Conservation (phyloP, 495 filamentous ascomycete genomes). For the Hypoxylon lienhwacheense region DNA sequence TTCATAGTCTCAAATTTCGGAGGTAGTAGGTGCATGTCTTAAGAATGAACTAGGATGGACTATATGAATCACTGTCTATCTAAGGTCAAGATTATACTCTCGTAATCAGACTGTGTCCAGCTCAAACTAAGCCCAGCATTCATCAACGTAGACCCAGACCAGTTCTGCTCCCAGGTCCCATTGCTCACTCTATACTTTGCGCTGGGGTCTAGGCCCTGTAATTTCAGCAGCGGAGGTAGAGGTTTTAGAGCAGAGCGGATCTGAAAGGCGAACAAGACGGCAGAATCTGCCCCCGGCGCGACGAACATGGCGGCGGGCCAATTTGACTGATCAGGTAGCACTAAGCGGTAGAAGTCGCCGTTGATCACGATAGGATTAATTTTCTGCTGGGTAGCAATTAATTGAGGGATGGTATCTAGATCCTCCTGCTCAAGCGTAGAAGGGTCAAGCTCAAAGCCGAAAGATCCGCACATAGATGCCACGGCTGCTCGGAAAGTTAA, state of each 20-base stretch:
- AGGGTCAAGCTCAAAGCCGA: slow-evolving; percentile 58
- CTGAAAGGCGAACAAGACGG: slow-evolving; percentile 56
- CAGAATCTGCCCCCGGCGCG: slow-evolving; percentile 45
- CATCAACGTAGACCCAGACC: slow-evolving; percentile 53
- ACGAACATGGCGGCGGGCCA: slow-evolving; percentile 59
- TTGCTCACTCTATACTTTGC: slow-evolving; percentile 51
- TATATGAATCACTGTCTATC: slow-evolving; percentile 37
- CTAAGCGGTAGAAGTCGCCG: slow-evolving; percentile 55
- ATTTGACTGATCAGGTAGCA: slow-evolving; percentile 55
- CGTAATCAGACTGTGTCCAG: slow-evolving; percentile 45
- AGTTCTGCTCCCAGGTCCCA: slow-evolving; percentile 44
- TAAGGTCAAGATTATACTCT: slow-evolving; percentile 48
- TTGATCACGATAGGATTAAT: slow-evolving; percentile 55
- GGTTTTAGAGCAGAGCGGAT: slow-evolving; percentile 48
- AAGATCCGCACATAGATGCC: slow-evolving; percentile 61
- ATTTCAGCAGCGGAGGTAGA: slow-evolving; percentile 45
- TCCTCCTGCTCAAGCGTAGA: slow-evolving; percentile 47
- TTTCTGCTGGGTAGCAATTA: slow-evolving; percentile 51
- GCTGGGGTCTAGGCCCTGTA: slow-evolving; percentile 50
- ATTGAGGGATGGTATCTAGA: slow-evolving; percentile 46
- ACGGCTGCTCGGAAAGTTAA: slow-evolving; percentile 57
- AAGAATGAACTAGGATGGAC: neutral
- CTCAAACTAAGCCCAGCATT: slow-evolving; percentile 49
- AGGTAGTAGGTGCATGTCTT: too few species aligned
- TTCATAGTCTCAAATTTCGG: too few species aligned